These are phyloP conservation scores for Panicum virgatum DNA, from an alignment of 202 grass and related monocot genomes.

Conservation along the genomic window DNA sequence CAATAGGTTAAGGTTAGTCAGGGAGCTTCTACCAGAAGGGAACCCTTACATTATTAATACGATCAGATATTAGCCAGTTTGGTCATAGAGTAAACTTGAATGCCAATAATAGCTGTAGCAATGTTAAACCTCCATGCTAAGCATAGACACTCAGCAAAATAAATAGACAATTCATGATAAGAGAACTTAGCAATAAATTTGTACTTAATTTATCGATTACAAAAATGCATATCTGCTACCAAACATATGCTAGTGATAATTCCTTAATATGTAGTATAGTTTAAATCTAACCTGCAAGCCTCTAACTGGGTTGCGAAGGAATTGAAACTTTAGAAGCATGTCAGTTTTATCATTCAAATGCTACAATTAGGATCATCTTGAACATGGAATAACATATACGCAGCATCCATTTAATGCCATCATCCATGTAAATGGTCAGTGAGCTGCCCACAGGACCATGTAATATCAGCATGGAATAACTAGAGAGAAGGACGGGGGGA, in stretches of 20 bases:
- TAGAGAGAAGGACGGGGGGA: background rate
- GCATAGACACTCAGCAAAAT: conserved; percentile 11
- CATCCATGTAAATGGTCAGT: background rate
- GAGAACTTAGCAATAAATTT: background rate
- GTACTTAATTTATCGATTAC: background rate
- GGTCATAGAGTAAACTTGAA: conserved; percentile 3
- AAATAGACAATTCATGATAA: background rate
- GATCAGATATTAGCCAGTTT: background rate
- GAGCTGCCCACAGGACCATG: background rate
- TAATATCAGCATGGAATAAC: background rate
- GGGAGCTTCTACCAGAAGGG: background rate
- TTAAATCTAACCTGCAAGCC: background rate
- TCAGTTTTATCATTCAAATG: background rate
- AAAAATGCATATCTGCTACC: background rate
- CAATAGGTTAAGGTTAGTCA: background rate
- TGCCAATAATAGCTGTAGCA: background rate
- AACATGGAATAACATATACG: background rate
- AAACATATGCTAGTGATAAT: background rate
- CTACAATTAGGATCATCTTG: background rate
- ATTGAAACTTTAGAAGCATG: background rate
- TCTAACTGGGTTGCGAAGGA: background rate
- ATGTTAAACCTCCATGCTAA: conserved; percentile 1
- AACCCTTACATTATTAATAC: background rate
- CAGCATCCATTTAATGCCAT: background rate
- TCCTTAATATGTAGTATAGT: background rate